Evolutionary conservation across 176 grass and related monocot species (phyloP), one percentile per base, ranked within the genome.

Genomic region (Oryza australiensis): DNA sequence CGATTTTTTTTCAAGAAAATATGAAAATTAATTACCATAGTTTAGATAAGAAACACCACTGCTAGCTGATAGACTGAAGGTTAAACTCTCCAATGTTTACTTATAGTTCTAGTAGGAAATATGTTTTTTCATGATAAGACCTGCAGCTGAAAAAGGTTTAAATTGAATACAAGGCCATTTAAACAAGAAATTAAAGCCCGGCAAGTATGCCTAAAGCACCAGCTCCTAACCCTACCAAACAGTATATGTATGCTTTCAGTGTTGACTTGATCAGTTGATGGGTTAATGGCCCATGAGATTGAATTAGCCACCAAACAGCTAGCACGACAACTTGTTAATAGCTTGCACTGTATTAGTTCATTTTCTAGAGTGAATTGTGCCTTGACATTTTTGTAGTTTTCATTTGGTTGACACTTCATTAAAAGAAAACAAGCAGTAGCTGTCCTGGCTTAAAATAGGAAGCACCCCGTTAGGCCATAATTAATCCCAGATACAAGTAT

Each of bases 401-500:
- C 42, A 9, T 80, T 42, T 1, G 3, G 80, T 15, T 68, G 8
- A 4, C 68, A 12, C 45, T 68, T 26, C 15, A 46, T 49, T 69
- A 70, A 74, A 87, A 62, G n/a, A 28, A 70, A 37, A 63, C 5
- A 70, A 65, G 16, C 22, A 46, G 3, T 33, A 71, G 68, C 20
- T 62, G 37, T 26, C 23, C 70, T 40, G 48, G 22, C n/a, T 38
- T 78, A 77, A 26, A 40, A 32, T 34, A 5, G 0, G 28, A 67
- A n/a, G 66, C 7, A 12, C 1, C 64, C 18, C 26, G 10, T 79
- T 13, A 79, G 27, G 28, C 28, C 29, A 63, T 12, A 28, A 32
- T 14, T 45, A 35, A 43, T 79, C n/a, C 28, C 4, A 5, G 30
- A 66, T 13, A 80, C 70, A 18, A 87, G 33, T 72, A 72, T n/a